Percentiles rank a stretch among this genome's conserved stretches.
Evolutionary conservation across 202 grass and related monocot species (phyloP).

Genomic region (Setaria viridis): DNA sequence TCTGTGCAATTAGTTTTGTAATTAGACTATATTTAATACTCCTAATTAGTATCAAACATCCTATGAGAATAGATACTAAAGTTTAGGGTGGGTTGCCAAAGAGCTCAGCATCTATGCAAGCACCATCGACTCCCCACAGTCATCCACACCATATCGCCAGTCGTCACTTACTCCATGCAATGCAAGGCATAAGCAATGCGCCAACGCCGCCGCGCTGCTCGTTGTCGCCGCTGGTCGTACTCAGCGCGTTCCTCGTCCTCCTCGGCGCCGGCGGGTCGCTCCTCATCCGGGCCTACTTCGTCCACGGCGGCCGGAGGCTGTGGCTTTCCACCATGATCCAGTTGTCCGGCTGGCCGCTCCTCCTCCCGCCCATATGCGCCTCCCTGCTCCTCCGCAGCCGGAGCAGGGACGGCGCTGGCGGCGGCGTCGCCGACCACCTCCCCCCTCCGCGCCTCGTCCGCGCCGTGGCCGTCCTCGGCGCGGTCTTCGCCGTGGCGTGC

Average conservation of each 20-base stretch:
- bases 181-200: neutral
- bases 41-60: too few relatives aligned
- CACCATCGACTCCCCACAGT: too few relatives aligned
- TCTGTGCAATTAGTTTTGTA: too few relatives aligned
- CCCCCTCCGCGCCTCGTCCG: conserved; percentile 42
- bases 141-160: too few relatives aligned
- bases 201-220: neutral
- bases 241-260: neutral
- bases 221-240: conserved; percentile 4
- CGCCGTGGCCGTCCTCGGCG: conserved; percentile 50
- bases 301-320: conserved; percentile 56
- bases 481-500: conserved; percentile 51
- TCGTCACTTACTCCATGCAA: too few relatives aligned
- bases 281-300: conserved; percentile 73
- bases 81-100: too few relatives aligned
- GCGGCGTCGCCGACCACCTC: conserved; percentile 13
- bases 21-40: too few relatives aligned
- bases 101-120: too few relatives aligned
- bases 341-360: conserved; percentile 67
- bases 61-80: too few relatives aligned
- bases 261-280: conserved; percentile 27
- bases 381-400: conserved; percentile 36
- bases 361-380: conserved; percentile 55
- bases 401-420: neutral
- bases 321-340: conserved; percentile 70